Evolutionary conservation across 306 rosid species (phyloP), one percentile per base, ranked within the genome.

Genomic region (Prunus kanzakura): DNA sequence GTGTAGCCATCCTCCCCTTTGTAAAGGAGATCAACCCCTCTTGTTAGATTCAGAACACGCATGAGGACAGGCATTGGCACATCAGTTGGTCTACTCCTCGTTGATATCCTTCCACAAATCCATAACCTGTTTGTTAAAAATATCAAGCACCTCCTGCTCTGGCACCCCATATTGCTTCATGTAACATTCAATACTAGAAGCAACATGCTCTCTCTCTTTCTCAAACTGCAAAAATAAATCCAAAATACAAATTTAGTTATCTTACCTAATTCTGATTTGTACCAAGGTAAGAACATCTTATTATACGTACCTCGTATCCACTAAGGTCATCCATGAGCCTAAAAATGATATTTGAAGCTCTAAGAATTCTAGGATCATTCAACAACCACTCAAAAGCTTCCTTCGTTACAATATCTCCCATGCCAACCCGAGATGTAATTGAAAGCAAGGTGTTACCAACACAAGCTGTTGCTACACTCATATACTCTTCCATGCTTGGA

Each of bases 401-500:
- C 9, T 38, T 43, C 6, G 82, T 70, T 20, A 55, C 73, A 38
- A 19, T 22, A n/a, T 79, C 73, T 27, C 67, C 78, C 82, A 72
- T 72, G 38, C 78, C 61, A 0, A 72, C 61, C 20, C 55, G 56
- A 4, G 61, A 72, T 18, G 13, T 43, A 3, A 46, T n/a, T 11
- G 30, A 18, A 10, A 58, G 14, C 51, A 13, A 4, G 25, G 69
- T 3, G 45, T 74, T 67, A 18, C 56, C 70, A 19, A 58, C 15
- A n/a, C 18, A 30, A 52, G 0, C 52, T 29, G 20, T 15, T 9
- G 79, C 73, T 22, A 50, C 14, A 3, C 6, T 4, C 20, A 76
- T 41, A 25, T 85, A 88, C 56, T 86, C 86, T 3, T 83, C 85
- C 9, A 62, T 54, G 23, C 78, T 83, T 67, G 85, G 89, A 2